Percentiles rank a stretch among this genome's conserved stretches.
Conservation (phyloP, 306 rosid genomes). For the Prosopis cineraria region DNA sequence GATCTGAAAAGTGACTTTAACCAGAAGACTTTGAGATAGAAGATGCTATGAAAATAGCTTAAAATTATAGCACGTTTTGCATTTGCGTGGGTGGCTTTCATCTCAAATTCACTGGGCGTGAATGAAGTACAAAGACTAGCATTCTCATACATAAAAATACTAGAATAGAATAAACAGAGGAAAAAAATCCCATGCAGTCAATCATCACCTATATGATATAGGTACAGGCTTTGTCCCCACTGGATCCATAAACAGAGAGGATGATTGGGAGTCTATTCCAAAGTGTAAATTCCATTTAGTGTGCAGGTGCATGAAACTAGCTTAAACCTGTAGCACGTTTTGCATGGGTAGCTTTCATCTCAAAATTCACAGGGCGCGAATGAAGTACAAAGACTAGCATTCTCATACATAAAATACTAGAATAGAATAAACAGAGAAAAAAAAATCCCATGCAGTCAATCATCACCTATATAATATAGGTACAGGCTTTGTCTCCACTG, state of each 20-base stretch:
- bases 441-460: not conserved
- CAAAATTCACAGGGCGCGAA: conserved; percentile 8
- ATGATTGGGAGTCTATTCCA: not conserved
- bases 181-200: not conserved
- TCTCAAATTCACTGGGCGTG: not conserved
- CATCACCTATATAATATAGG: not conserved
- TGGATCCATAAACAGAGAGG: not conserved
- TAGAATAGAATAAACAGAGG: not conserved
- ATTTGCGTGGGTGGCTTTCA: conserved; percentile 17
- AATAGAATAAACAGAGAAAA: not conserved
- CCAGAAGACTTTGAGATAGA: not conserved
- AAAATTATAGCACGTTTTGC: conserved; percentile 26
- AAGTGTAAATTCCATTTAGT: not conserved
- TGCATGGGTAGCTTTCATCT: conserved; percentile 19
- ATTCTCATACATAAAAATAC: not conserved
- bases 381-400: not conserved
- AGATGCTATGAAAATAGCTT: not conserved
- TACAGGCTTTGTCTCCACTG: not conserved
- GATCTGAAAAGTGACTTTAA: conserved; percentile 12
- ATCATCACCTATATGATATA: not conserved
- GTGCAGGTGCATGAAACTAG: not conserved
- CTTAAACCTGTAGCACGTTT: no score
- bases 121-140: not conserved
- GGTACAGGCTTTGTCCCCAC: not conserved
- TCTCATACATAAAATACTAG: not conserved